phyloP scores from a whole-genome alignment of 108 stramenopile species.

The Nannochloropsis salina region DNA sequence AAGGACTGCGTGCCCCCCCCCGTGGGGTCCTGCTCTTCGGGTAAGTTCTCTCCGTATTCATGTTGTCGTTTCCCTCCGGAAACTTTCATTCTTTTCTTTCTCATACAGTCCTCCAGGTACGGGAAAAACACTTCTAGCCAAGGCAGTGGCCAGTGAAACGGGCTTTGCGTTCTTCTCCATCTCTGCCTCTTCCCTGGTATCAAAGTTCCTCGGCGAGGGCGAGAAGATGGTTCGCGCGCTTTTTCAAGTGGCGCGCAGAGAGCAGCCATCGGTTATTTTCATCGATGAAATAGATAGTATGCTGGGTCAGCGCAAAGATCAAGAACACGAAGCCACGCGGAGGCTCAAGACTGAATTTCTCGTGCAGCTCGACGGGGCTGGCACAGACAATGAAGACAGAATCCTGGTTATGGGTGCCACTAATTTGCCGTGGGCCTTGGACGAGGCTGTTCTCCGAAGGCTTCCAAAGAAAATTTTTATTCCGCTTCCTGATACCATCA shows the following conservation, averaged over 20 bases:
- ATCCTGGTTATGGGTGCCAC: constrained; percentile 72
- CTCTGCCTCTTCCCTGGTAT: constrained; percentile 71
- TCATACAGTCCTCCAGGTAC: constrained; percentile 66
- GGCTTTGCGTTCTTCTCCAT: constrained; percentile 91
- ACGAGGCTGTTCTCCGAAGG: constrained; percentile 73
- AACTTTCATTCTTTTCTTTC: neutral
- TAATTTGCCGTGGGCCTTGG: constrained; percentile 85
- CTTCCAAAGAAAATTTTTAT: constrained; percentile 70
- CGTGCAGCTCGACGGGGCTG: constrained; percentile 78
- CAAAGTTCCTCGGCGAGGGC: constrained; percentile 96
- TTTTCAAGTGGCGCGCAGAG: constrained; percentile 58
- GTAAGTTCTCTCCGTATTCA: neutral
- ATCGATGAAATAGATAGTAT: constrained; percentile 85
- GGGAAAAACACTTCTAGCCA: constrained; percentile 94
- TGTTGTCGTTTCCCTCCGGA: neutral
- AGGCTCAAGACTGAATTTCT: constrained; percentile 93
- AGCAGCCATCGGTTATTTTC: constrained; percentile 66
- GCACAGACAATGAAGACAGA: constrained; percentile 43
- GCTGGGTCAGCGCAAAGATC: constrained; percentile 49
- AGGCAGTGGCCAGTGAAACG: constrained; percentile 97
- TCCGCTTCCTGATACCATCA: constrained; percentile 61
- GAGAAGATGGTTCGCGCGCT: constrained; percentile 84
- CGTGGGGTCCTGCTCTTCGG: constrained; percentile 67
- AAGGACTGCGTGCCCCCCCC: constrained; percentile 64
- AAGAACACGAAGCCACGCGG: constrained; percentile 78